These are phyloP conservation scores for Beta macrorhiza DNA, from an alignment of 179 eudicot genomes.

Conservation along the genomic window DNA sequence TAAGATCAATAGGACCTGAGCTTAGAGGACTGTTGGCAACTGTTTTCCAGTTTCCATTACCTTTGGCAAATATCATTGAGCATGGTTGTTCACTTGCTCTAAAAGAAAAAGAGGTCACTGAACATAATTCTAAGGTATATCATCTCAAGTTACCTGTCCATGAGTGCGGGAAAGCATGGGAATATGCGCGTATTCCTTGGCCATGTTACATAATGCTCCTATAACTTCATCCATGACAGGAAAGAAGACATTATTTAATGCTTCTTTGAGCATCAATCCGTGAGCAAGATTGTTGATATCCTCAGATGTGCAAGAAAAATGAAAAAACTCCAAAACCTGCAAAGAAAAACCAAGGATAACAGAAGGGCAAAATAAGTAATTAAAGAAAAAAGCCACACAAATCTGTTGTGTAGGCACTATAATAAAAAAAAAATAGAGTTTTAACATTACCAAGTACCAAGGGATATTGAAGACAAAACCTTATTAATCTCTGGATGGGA, in stretches of 20 bases:
- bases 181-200: conserved; percentile 58
- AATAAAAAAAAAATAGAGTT: too few relatives aligned
- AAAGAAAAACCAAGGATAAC: not conserved
- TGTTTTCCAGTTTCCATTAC: too few relatives aligned
- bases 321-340: conserved; percentile 94
- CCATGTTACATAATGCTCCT: conserved; percentile 52
- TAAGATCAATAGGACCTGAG: too few relatives aligned
- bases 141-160: conserved; percentile 64
- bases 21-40: too few relatives aligned
- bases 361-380: not conserved
- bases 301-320: conserved; percentile 96
- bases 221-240: conserved; percentile 77
- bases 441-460: not conserved
- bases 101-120: too few relatives aligned
- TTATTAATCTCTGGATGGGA: conserved; percentile 74
- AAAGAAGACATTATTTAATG: conserved; percentile 47
- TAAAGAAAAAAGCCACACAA: not conserved
- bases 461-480: conserved; percentile 39
- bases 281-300: conserved; percentile 97
- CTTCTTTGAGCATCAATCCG: conserved; percentile 80
- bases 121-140: not conserved
- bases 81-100: too few relatives aligned
- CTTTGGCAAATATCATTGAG: too few relatives aligned
- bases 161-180: conserved; percentile 97
- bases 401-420: not conserved